Base-by-base conservation (phyloP, 371 early-diverging fungal genomes). In the Circinella umbellata region DNA sequence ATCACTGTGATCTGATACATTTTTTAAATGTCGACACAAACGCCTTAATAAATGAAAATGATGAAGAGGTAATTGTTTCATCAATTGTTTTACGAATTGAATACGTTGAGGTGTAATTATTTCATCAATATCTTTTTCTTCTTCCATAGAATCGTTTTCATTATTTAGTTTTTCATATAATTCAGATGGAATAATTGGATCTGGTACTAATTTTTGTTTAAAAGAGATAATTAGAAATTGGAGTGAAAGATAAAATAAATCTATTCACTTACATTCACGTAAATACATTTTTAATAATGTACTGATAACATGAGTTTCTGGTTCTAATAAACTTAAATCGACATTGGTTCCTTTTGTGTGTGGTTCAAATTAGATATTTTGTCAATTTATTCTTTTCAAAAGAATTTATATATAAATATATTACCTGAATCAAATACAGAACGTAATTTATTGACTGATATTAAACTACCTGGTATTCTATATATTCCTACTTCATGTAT, bases 291-390 rank as follows among this genome's bases (percentile, higher is more conserved):
- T 95, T n/a, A 95, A 80, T 27, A 95, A 75, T 3, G 94, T 88
- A n/a, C 93, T 88, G 15, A 94, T 91, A 17, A 89, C 93, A 71
- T 95, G 94, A 1, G 92, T 89, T 69, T 94, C 94, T 49, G 90
- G 80, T 17, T 73, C 74, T 3, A 71, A 13, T 37, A 46, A 48
- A 15, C 18, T 17, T 48, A 64, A 48, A 51, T 57, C 59, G 13
- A 46, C 46, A 59, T 61, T 57, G 35, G 42, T 17, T 13, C 49
- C 48, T 62, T 14, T n/a, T n/a, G n/a, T n/a, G n/a, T n/a, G n/a
- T n/a, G n/a, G n/a, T n/a, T n/a, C n/a, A n/a, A n/a, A n/a, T n/a
- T n/a, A n/a, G n/a, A n/a, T n/a, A n/a, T n/a, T n/a, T n/a, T n/a
- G n/a, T n/a, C n/a, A n/a, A n/a, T n/a, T n/a, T n/a, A 9, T 42